A percentile compares a stretch with the other conserved stretches of the same genome.
Evolutionary conservation across 2,329 filamentous ascomycete genomes (phyloP).

Genomic region (Talaromyces albobiverticillius): DNA sequence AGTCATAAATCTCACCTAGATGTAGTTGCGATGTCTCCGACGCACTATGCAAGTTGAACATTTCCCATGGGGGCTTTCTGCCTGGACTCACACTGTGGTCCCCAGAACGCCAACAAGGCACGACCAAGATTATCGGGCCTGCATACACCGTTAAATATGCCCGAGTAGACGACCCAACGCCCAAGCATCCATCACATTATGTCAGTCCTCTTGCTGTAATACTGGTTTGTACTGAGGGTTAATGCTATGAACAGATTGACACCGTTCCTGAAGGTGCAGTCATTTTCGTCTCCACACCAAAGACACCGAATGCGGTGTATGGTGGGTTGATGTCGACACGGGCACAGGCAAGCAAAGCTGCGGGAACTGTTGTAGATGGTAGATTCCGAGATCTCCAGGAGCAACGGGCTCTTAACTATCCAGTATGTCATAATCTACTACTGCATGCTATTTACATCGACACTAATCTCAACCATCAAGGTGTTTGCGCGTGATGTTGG

Average conservation of each 20-base stretch:
- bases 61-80: conserved; percentile 33
- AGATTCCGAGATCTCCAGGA: conserved; percentile 37
- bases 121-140: conserved; percentile 27
- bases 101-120: conserved; percentile 19
- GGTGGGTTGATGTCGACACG: conserved; percentile 40
- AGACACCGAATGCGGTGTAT: conserved; percentile 33
- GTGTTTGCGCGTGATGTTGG: conserved; percentile 32
- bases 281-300: conserved; percentile 38
- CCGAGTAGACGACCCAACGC: conserved; percentile 28
- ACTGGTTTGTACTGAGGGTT: not conserved
- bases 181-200: conserved; percentile 32
- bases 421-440: not conserved
- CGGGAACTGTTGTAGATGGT: conserved; percentile 39
- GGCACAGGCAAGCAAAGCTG: conserved; percentile 31
- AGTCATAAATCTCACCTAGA: not conserved
- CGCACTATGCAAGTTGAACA: conserved; percentile 33
- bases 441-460: not conserved
- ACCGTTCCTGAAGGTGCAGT: conserved; percentile 31
- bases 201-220: conserved; percentile 12
- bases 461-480: conserved; percentile 13
- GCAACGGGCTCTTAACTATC: conserved; percentile 24
- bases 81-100: conserved; percentile 32
- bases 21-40: conserved; percentile 24
- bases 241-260: conserved; percentile 20
- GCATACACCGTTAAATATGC: conserved; percentile 34